phyloP scores from a whole-genome alignment of 2,329 filamentous ascomycete species.

The Clarireedia sp. region DNA sequence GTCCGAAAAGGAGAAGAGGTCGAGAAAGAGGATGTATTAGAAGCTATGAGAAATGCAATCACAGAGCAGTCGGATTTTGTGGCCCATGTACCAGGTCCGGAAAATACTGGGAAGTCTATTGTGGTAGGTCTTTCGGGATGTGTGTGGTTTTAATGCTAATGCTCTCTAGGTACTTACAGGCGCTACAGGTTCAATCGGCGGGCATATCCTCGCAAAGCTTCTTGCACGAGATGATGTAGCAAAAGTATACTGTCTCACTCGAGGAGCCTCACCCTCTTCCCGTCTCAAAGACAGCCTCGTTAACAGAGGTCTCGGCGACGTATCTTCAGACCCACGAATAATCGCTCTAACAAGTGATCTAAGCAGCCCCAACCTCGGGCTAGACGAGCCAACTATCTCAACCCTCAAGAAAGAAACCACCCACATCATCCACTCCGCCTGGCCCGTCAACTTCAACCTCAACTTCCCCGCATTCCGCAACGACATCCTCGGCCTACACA shows the following conservation, averaged over 20 bases:
- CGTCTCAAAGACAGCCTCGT: constrained; percentile 30
- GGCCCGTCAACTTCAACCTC: constrained; percentile 51
- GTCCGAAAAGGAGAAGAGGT: constrained; percentile 24
- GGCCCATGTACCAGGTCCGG: not conserved
- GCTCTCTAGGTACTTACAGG: constrained; percentile 46
- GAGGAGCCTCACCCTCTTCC: constrained; percentile 29
- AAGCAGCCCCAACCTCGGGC: constrained; percentile 33
- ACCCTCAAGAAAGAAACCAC: constrained; percentile 30
- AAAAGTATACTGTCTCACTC: constrained; percentile 44
- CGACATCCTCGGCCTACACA: constrained; percentile 34
- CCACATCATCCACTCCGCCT: constrained; percentile 42
- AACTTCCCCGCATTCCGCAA: constrained; percentile 40
- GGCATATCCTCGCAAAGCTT: constrained; percentile 50
- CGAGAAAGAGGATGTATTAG: constrained; percentile 27
- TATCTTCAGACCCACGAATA: constrained; percentile 29
- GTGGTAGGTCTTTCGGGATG: not conserved
- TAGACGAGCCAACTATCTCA: constrained; percentile 25
- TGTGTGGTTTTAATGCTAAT: not conserved
- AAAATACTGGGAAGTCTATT: not conserved
- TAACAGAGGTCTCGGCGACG: constrained; percentile 28
- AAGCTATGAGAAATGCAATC: constrained; percentile 37
- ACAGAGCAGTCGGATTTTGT: constrained; percentile 34
- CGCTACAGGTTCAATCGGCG: constrained; percentile 55
- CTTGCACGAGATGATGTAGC: constrained; percentile 47
- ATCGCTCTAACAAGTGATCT: constrained; percentile 34